These are phyloP conservation scores for Mesembryanthemum crystallinum DNA, from an alignment of 148 eudicot species.

Conservation along the genomic window DNA sequence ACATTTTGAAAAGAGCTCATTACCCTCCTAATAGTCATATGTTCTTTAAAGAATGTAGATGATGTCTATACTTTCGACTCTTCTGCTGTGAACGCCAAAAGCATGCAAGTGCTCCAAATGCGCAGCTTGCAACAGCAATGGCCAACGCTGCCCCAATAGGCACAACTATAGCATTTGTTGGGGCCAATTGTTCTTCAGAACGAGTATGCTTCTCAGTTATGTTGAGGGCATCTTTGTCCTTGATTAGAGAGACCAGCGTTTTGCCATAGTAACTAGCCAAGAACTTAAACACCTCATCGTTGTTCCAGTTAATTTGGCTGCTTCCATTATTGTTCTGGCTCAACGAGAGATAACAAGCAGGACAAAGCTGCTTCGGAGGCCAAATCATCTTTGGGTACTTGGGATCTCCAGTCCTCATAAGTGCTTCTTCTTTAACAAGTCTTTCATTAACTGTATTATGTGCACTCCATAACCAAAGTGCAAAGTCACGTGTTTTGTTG, in stretches of 20 bases:
- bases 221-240: slow-evolving; percentile 17
- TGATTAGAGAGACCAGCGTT: slow-evolving; percentile 39
- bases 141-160: slow-evolving; percentile 90
- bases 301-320: slow-evolving; percentile 52
- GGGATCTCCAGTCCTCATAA: slow-evolving; percentile 65
- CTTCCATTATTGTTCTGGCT: slow-evolving; percentile 25
- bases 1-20: slow-evolving; percentile 29
- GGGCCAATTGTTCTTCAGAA: slow-evolving; percentile 45
- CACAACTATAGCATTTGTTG: slow-evolving; percentile 68
- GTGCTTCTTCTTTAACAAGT: slow-evolving; percentile 68
- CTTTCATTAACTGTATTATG: slow-evolving; percentile 86
- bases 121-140: slow-evolving; percentile 87
- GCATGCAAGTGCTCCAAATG: slow-evolving; percentile 95
- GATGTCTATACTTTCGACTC: slow-evolving; percentile 89
- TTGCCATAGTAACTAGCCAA: slow-evolving; percentile 71
- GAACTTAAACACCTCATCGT: slow-evolving; percentile 71
- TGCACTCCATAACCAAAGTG: slow-evolving; percentile 88
- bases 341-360: slow-evolving; percentile 53
- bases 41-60: slow-evolving; percentile 77
- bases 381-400: slow-evolving; percentile 77
- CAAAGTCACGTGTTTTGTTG: slow-evolving; percentile 68
- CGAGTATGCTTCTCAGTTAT: slow-evolving; percentile 6
- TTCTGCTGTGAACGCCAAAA: slow-evolving; percentile 95
- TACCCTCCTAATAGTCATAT: slow-evolving; percentile 56
- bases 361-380: slow-evolving; percentile 91